phyloP scores from a whole-genome alignment of 495 filamentous ascomycete genomes.

The Friedmanniomyces simplex region DNA sequence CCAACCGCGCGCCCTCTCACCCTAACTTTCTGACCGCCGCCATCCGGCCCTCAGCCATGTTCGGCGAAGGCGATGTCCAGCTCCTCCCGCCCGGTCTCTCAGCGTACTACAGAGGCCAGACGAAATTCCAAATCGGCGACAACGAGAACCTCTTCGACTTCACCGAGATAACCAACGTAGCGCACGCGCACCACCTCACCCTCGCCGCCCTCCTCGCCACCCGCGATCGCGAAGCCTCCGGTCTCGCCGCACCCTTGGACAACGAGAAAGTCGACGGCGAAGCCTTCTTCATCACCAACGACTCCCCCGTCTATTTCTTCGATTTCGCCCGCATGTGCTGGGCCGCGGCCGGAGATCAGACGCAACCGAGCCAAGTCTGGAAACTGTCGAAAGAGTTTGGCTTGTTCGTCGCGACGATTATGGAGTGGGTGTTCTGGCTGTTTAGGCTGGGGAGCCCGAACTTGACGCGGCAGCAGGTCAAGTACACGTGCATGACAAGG shows the following conservation, averaged over 20 bases:
- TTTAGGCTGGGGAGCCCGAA: constrained; percentile 52
- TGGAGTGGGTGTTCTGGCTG: constrained; percentile 57
- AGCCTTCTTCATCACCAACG: constrained; percentile 93
- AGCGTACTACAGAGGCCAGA: constrained; percentile 42
- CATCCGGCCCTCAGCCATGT: constrained; percentile 21
- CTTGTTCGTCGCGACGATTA: constrained; percentile 51
- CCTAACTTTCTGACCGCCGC: constrained; percentile 23
- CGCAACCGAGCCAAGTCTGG: constrained; percentile 46
- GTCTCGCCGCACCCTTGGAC: constrained; percentile 44
- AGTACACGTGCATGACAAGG: constrained; percentile 70
- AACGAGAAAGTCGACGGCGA: constrained; percentile 82
- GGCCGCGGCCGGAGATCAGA: constrained; percentile 37
- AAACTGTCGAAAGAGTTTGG: constrained; percentile 54
- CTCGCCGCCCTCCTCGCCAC: constrained; percentile 60
- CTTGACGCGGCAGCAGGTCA: constrained; percentile 62
- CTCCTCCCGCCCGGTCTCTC: constrained; percentile 37
- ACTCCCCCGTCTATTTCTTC: constrained; percentile 89
- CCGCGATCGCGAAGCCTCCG: constrained; percentile 40
- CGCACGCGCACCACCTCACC: constrained; percentile 62
- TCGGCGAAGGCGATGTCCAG: constrained; percentile 43
- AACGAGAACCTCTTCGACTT: constrained; percentile 87
- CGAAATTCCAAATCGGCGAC: constrained; percentile 71
- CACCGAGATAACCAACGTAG: constrained; percentile 70
- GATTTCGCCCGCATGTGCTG: constrained; percentile 76
- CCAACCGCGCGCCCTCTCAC: constrained; percentile 60